Evolutionary conservation across 495 filamentous ascomycete genomes (phyloP).

Genomic region (Neurospora tetrasperma): DNA sequence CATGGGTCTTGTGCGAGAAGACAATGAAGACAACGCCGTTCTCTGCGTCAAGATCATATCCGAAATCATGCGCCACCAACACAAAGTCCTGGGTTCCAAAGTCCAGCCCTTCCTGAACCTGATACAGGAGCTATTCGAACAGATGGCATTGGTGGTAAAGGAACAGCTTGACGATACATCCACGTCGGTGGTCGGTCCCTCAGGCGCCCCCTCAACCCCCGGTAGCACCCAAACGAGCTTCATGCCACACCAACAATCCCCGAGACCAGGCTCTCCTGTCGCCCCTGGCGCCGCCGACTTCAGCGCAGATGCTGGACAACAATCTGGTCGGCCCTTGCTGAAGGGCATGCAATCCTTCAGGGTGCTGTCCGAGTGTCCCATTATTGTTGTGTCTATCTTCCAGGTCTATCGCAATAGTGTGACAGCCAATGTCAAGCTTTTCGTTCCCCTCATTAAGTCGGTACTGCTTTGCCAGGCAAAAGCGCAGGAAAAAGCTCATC

Average conservation of each 20-base stretch:
- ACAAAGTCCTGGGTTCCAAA: slow-evolving; percentile 63
- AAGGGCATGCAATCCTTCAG: slow-evolving; percentile 99
- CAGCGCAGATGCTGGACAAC: slow-evolving; percentile 63
- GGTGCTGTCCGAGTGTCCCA: slow-evolving; percentile 92
- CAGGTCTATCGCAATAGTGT: slow-evolving; percentile 79
- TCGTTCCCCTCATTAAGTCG: slow-evolving; percentile 87
- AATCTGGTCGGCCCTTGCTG: slow-evolving; percentile 65
- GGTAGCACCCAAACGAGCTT: slow-evolving; percentile 57
- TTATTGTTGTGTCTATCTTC: slow-evolving; percentile 97
- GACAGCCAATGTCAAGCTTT: slow-evolving; percentile 74
- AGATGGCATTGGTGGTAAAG: slow-evolving; percentile 82
- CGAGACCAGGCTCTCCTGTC: slow-evolving; percentile 80
- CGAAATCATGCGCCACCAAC: slow-evolving; percentile 87
- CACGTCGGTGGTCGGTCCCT: slow-evolving; percentile 32
- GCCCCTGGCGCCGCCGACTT: slow-evolving; percentile 44
- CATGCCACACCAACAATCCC: slow-evolving; percentile 55
- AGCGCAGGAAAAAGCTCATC: slow-evolving; percentile 86
- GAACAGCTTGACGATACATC: slow-evolving; percentile 80
- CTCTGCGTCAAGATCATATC: slow-evolving; percentile 97
- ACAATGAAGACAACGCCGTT: slow-evolving; percentile 98
- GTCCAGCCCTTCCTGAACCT: slow-evolving; percentile 86
- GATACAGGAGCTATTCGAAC: slow-evolving; percentile 91
- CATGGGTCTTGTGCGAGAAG: slow-evolving; percentile 75
- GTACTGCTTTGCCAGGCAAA: slow-evolving; percentile 83
- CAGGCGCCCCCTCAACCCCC: slow-evolving; percentile 63